Conservation (phyloP, 169 alveolate genomes). For the Babesia sp. region DNA sequence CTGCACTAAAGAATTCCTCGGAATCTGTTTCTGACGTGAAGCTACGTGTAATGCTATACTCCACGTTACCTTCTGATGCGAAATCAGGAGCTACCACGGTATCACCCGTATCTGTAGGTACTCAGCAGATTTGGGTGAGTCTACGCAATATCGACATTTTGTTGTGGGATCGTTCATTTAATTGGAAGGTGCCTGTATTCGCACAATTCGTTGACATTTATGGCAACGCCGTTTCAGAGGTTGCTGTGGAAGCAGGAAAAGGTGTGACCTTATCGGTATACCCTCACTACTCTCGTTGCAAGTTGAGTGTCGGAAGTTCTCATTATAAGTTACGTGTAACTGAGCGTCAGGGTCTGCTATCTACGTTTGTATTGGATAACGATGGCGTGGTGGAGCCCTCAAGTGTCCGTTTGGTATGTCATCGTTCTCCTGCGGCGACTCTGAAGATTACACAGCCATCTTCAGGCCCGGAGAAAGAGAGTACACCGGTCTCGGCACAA, state of each 20-base stretch:
- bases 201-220: conserved; percentile 15
- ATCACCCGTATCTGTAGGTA: background rate
- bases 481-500: background rate
- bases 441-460: background rate
- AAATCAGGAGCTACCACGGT: background rate
- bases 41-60: conserved; percentile 2
- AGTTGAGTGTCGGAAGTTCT: background rate
- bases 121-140: background rate
- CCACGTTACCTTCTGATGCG: conserved; percentile 4
- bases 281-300: conserved; percentile 31
- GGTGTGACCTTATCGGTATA: conserved; percentile 15
- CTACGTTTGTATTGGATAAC: conserved; percentile 18
- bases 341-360: conserved; percentile 32
- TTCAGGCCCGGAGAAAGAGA: background rate
- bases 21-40: conserved; percentile 9
- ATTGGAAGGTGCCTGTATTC: conserved; percentile 32
- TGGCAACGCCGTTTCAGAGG: conserved; percentile 10
- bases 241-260: conserved; percentile 15
- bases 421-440: conserved; percentile 18
- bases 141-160: conserved; percentile 6
- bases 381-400: conserved; percentile 31
- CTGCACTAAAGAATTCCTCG: background rate
- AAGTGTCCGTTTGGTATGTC: conserved; percentile 10
- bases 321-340: conserved; percentile 17
- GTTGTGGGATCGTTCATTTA: conserved; percentile 14